These are phyloP conservation scores for Carex sylvatica DNA, from an alignment of 202 grass and related monocot genomes.

Conservation along the genomic window DNA sequence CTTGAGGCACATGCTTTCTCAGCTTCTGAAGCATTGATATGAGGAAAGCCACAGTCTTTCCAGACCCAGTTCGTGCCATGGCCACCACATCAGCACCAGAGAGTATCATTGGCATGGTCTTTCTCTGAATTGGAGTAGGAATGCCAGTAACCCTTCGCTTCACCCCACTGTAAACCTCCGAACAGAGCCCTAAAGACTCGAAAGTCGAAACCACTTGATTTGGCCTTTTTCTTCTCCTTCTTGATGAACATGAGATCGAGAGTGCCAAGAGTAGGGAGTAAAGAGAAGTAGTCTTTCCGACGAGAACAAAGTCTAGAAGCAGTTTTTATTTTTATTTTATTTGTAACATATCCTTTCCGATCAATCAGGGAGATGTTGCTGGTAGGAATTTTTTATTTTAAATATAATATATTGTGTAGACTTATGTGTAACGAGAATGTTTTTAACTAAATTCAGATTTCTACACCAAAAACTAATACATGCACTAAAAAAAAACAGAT, in stretches of 20 bases:
- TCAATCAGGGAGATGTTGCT: too few relatives aligned
- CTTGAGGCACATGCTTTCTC: constrained; percentile 61
- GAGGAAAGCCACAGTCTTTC: constrained; percentile 91
- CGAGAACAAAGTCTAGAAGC: too few relatives aligned
- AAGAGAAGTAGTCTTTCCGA: too few relatives aligned
- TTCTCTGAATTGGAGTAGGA: constrained; percentile 92
- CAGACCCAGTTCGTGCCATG: constrained; percentile 91
- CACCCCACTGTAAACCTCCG: constrained; percentile 68
- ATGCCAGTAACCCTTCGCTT: constrained; percentile 88
- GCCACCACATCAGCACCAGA: constrained; percentile 72
- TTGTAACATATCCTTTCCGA: too few relatives aligned
- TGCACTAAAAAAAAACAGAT: too few relatives aligned
- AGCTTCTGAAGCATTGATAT: constrained; percentile 91
- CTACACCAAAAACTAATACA: too few relatives aligned
- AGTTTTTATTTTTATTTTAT: too few relatives aligned
- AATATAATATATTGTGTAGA: too few relatives aligned
- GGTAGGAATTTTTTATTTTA: too few relatives aligned
- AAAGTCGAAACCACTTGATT: constrained; percentile 92
- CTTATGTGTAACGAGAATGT: too few relatives aligned
- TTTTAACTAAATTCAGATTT: too few relatives aligned
- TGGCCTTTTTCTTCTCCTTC: constrained; percentile 55
- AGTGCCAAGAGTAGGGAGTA: too few relatives aligned
- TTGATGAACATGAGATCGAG: constrained; percentile 24
- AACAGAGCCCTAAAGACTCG: constrained; percentile 77
- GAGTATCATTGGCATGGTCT: constrained; percentile 89